phyloP scores from a whole-genome alignment of 1,284 basidiomycete species.

The Butyriboletus regius region DNA sequence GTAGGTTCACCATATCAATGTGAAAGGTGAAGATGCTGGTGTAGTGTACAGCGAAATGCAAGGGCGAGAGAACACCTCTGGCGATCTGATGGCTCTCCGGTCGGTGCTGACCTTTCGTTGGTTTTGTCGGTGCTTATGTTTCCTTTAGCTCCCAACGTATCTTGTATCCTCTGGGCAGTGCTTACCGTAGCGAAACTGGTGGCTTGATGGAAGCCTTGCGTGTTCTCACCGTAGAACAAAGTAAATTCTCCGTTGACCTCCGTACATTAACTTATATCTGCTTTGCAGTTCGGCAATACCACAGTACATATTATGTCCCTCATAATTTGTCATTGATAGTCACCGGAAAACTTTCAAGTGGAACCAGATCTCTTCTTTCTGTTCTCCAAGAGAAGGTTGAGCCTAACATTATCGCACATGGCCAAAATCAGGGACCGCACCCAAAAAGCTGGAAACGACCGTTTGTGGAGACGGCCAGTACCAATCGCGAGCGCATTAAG shows the following conservation, averaged over 20 bases:
- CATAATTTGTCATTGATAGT: constrained; percentile 87
- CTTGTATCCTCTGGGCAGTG: constrained; percentile 76
- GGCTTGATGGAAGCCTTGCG: constrained; percentile 90
- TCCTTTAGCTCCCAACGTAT: constrained; percentile 63
- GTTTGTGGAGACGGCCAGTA: constrained; percentile 83
- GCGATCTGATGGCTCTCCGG: constrained; percentile 84
- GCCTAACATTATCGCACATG: constrained; percentile 68
- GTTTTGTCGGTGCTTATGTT: constrained; percentile 5
- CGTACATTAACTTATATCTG: constrained; percentile 8
- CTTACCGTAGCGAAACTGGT: constrained; percentile 93
- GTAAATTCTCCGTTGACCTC: constrained; percentile 40
- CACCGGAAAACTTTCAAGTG: constrained; percentile 68
- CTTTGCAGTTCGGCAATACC: constrained; percentile 77
- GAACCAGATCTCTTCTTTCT: constrained; percentile 61
- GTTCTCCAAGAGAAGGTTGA: constrained; percentile 79
- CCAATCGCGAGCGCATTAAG: constrained; percentile 52
- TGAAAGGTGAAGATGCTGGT: constrained; percentile 84
- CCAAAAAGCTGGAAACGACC: constrained; percentile 88
- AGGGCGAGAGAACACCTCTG: constrained; percentile 87
- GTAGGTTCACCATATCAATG: constrained; percentile 87
- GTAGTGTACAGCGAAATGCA: constrained; percentile 99
- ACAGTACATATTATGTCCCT: constrained; percentile 85
- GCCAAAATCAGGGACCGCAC: constrained; percentile 57
- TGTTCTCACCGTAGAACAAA: constrained; percentile 81
- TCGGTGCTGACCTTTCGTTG: constrained; percentile 32